Base-by-base conservation (phyloP, 2,329 filamentous ascomycete species). In the Hypomyces rosellus region DNA sequence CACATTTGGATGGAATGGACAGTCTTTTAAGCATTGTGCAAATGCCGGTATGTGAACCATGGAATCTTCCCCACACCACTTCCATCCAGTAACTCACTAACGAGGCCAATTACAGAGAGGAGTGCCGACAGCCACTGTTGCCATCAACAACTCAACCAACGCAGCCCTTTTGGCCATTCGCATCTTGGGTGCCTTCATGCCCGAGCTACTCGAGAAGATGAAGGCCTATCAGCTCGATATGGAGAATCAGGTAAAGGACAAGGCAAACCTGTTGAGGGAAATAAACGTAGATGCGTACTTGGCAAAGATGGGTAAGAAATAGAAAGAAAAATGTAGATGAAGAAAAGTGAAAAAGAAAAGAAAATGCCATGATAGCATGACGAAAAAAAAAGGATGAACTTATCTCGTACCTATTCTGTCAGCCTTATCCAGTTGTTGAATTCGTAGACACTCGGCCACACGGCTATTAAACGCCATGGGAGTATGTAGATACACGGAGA, bases 121-220 rank as follows among this genome's bases (percentile, higher is more conserved):
- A 12, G 79, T 85, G 45, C 87, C 87, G 9, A 83, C 85, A 13
- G 86, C 86, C 5, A 89, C 86, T 0, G 85, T 91, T 3, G 86
- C 82, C 11, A 89, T 90, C 65, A 88, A 89, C 67, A 90, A 90
- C 69, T 86, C 84, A 20, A 85, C 85, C 49, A 91, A 90, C 60
- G 87, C 87, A 0, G 86, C 82, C 0, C 72, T 89, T 15, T 69
- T 89, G n/a, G 86, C 86, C 0, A 77, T 85, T 16, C 73, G 85
- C 15, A 85, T 89, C 34, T 65, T 90, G 3, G 84, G 84, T 3
- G 67, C 78, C 3, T 73, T 70, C 36, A 77, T 85, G 51, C 68
- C 70, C 13, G 73, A 69, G n/a, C 73, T 86, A n/a, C 68, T 74
- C 45, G 68, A 76, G 52, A 74, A 75, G 58, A 74, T 88, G 71